Evolutionary conservation across 495 filamentous ascomycete species (phyloP), one percentile per base, ranked within the genome.

Genomic region (Choiromyces venosus): DNA sequence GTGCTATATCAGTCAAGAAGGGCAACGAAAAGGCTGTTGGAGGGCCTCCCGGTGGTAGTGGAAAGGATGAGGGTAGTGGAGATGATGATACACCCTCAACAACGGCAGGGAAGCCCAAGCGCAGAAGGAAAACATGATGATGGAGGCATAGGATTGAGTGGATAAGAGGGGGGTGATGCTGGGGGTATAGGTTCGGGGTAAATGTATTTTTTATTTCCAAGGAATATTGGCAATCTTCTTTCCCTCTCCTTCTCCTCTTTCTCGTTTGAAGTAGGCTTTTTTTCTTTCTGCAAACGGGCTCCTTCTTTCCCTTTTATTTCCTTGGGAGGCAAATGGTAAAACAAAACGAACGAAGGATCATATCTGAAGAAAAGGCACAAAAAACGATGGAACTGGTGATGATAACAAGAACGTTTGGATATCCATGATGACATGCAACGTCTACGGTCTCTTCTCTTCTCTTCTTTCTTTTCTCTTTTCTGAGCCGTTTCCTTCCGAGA

Each of bases 1-100:
- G 90, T 74, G 85, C 91, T 46, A 92, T 93, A 76, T 89, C 89
- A 69, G 91, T 92, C 70, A 93, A 92, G 84, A 93, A 93, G 81
- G 91, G 91, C n/a, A 92, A 91, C 73, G 89, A 91, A 71, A 90
- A 87, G 82, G 80, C 82, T 19, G 75, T 79, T 71, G 79, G 74
- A 18, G 75, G 66, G 12, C 69, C 77, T 12, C 77, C 79, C 37
- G 81, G 83, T 68, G 83, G 76, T n/a, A 83, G 87, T 37, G 78
- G 82, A 25, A 83, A 84, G 29, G 86, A 86, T 2, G 85, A 86
- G 39, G 78, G 71, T 44, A 80, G 78, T 64, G 78, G 74, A 10
- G 85, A 83, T 44, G 85, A 85, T 4, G 86, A 86, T 10, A 85
- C 71, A 29, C 75, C 73, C 72, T 79, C 78, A 52, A 73, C 76